phyloP scores from a whole-genome alignment of 2,329 filamentous ascomycete species.

The Tympanopsis confertula region DNA sequence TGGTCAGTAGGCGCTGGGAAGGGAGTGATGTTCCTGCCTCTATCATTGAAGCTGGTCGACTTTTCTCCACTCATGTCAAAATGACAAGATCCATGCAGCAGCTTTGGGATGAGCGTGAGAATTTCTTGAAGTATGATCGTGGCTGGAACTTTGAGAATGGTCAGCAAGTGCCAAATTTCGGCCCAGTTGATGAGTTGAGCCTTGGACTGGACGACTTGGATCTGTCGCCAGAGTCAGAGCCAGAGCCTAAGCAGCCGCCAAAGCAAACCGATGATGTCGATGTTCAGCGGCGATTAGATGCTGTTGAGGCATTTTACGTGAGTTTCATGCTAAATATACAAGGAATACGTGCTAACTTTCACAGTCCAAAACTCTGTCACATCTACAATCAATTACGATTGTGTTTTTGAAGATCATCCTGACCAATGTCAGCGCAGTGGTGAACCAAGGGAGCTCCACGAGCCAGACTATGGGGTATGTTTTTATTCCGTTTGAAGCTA shows the following conservation, averaged over 20 bases:
- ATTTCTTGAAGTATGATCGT: conserved; percentile 81
- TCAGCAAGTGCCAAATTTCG: no score
- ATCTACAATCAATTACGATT: conserved; percentile 85
- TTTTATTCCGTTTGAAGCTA: conserved; percentile 26
- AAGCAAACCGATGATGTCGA: conserved; percentile 26
- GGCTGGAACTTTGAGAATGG: conserved; percentile 68
- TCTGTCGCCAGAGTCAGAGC: conserved; percentile 25
- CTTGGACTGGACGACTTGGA: conserved; percentile 15
- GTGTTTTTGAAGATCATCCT: conserved; percentile 83
- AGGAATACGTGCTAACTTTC: neutral
- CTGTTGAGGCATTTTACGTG: conserved; percentile 78
- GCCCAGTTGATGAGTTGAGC: neutral
- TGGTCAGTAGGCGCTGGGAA: conserved; percentile 80
- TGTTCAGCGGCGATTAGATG: conserved; percentile 51
- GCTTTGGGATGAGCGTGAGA: conserved; percentile 86
- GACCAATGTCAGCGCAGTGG: conserved; percentile 57
- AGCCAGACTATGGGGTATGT: neutral
- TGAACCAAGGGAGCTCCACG: neutral
- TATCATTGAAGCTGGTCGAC: conserved; percentile 83
- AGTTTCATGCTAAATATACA: conserved; percentile 22
- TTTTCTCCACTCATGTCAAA: conserved; percentile 81
- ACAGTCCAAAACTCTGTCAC: conserved; percentile 64
- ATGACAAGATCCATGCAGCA: conserved; percentile 87
- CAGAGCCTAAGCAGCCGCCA: conserved; percentile 26
- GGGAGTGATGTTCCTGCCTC: conserved; percentile 90